phyloP scores from a whole-genome alignment of 2,329 filamentous ascomycete genomes.

The Pestalotiopsis sp. region DNA sequence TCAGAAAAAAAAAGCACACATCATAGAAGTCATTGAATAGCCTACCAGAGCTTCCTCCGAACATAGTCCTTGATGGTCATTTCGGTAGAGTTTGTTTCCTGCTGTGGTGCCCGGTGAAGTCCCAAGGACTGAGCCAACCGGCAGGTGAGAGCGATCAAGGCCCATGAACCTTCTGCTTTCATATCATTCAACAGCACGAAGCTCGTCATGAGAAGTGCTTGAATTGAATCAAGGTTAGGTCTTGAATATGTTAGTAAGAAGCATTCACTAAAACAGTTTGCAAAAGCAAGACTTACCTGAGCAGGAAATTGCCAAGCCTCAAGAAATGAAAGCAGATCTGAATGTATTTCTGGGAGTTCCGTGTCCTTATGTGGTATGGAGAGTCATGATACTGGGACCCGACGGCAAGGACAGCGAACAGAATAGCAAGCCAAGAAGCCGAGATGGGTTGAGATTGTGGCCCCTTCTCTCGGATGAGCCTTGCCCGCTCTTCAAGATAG shows the following conservation, averaged over 20 bases:
- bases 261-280: background rate
- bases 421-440: constrained; percentile 67
- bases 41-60: constrained; percentile 57
- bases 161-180: constrained; percentile 71
- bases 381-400: constrained; percentile 69
- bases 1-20: constrained; percentile 18
- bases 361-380: constrained; percentile 62
- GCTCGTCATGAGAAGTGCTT: constrained; percentile 63
- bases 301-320: constrained; percentile 63
- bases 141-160: constrained; percentile 64
- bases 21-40: background rate
- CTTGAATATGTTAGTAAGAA: constrained; percentile 31
- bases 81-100: constrained; percentile 46
- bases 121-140: constrained; percentile 68
- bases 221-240: constrained; percentile 67
- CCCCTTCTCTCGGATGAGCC: constrained; percentile 50
- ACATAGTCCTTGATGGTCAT: constrained; percentile 55
- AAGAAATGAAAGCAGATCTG: constrained; percentile 69
- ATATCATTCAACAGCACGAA: constrained; percentile 70
- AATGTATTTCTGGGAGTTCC: constrained; percentile 62
- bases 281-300: constrained; percentile 43
- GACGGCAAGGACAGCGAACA: constrained; percentile 67
- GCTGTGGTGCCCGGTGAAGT: constrained; percentile 52
- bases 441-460: constrained; percentile 56
- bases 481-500: constrained; percentile 65